Conservation (phyloP, 108 stramenopile genomes). For the Skeletonema costatum region DNA sequence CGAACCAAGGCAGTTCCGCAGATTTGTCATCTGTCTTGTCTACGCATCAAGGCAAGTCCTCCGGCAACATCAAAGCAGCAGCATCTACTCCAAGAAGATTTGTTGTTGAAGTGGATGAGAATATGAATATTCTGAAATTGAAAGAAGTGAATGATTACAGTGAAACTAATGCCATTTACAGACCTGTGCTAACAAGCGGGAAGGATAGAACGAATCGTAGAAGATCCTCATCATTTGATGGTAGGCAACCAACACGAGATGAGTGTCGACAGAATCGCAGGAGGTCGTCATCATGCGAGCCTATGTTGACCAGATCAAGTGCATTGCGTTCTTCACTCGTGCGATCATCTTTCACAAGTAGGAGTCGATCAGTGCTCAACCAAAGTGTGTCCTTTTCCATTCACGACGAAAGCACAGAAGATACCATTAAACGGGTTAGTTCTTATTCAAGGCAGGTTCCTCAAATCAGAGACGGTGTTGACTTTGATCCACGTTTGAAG, state of each 20-base stretch:
- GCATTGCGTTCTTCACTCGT: background rate
- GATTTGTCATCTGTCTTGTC: background rate
- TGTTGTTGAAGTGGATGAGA: background rate
- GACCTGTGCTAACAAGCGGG: background rate
- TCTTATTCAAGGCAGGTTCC: background rate
- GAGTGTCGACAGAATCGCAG: background rate
- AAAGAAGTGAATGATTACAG: background rate
- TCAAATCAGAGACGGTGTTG: background rate
- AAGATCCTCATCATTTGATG: background rate
- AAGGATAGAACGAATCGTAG: background rate
- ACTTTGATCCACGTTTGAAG: background rate
- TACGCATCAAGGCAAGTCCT: background rate
- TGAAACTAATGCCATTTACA: background rate
- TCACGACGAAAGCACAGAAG: background rate
- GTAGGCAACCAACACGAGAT: background rate
- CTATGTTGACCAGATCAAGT: background rate
- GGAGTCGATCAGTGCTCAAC: background rate
- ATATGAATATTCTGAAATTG: background rate
- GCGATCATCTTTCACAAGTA: background rate
- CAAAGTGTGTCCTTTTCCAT: background rate
- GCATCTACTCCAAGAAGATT: background rate
- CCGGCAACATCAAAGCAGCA: background rate
- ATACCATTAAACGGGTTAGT: background rate
- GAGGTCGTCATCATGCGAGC: background rate
- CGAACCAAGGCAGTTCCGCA: background rate